A percentile compares a stretch with the other conserved stretches of the same genome.
These are phyloP conservation scores for Zymoseptoria tritici DNA, from an alignment of 2,329 filamentous ascomycete genomes.

Conservation along the genomic window DNA sequence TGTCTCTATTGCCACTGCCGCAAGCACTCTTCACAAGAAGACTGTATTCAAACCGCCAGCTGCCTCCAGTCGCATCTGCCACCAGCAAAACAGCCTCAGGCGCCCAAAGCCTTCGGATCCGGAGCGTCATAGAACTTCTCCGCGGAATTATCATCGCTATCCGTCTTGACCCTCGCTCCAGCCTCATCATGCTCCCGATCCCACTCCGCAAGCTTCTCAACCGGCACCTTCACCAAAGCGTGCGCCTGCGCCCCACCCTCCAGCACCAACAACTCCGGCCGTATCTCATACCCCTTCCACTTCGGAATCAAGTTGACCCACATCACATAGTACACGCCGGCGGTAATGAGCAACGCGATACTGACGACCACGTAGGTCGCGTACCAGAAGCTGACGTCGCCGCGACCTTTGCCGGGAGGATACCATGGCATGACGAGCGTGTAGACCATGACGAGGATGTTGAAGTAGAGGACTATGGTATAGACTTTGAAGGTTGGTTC, in stretches of 20 bases:
- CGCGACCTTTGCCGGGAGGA: slow-evolving; percentile 54
- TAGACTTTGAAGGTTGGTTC: slow-evolving; percentile 51
- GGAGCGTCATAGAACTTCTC: neutral
- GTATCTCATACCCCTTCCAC: slow-evolving; percentile 47
- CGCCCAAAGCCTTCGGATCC: too few species aligned
- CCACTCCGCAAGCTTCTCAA: slow-evolving; percentile 47
- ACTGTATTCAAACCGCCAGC: too few species aligned
- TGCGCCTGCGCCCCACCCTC: slow-evolving; percentile 45
- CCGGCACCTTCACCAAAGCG: slow-evolving; percentile 48
- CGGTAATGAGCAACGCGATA: slow-evolving; percentile 56
- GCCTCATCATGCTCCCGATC: slow-evolving; percentile 50
- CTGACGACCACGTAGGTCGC: slow-evolving; percentile 60
- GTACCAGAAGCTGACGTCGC: slow-evolving; percentile 67
- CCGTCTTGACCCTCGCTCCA: slow-evolving; percentile 8
- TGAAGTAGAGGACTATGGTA: slow-evolving; percentile 52
- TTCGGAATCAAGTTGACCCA: slow-evolving; percentile 54
- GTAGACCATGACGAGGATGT: slow-evolving; percentile 52
- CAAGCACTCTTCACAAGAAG: too few species aligned
- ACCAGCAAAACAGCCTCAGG: too few species aligned
- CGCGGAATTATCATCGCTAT: neutral
- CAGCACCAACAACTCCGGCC: slow-evolving; percentile 48
- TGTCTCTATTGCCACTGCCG: too few species aligned
- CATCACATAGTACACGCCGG: slow-evolving; percentile 50
- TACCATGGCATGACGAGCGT: slow-evolving; percentile 66
- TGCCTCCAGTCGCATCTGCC: too few species aligned